These are phyloP conservation scores for Auxenochlorella pyrenoidosa DNA, from an alignment of 139 green algal species.

Conservation along the genomic window DNA sequence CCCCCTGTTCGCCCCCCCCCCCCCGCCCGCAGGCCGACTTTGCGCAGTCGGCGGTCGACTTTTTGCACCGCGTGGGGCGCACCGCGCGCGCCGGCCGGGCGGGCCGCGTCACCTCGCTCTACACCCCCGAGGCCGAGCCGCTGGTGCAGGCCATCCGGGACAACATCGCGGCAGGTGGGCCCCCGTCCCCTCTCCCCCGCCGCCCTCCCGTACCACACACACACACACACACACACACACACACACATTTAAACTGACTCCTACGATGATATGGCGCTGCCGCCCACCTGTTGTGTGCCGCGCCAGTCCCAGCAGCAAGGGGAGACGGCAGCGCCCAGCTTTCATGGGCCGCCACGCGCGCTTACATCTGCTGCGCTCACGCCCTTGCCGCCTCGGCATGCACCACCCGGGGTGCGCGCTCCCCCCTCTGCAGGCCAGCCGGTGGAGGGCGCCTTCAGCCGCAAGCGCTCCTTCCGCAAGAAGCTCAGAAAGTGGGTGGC, in stretches of 20 bases:
- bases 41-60: slow-evolving; percentile 92
- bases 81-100: slow-evolving; percentile 78
- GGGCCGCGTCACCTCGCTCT: slow-evolving; percentile 90
- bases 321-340: too few species aligned
- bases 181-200: too few species aligned
- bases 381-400: neutral
- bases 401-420: too few species aligned
- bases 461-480: slow-evolving; percentile 91
- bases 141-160: slow-evolving; percentile 79
- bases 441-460: slow-evolving; percentile 92
- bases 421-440: slow-evolving; percentile 67
- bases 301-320: too few species aligned
- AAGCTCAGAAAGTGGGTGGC: slow-evolving; percentile 79
- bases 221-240: too few species aligned
- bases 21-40: slow-evolving; percentile 85
- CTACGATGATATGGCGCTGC: neutral
- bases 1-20: neutral
- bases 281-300: neutral
- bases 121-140: slow-evolving; percentile 46
- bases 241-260: too few species aligned
- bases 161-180: slow-evolving; percentile 60
- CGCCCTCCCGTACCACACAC: too few species aligned
- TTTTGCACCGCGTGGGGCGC: slow-evolving; percentile 90
- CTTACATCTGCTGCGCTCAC: too few species aligned
- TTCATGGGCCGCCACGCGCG: too few species aligned